Evolutionary conservation across 805 yeast genomes (phyloP).

Genomic region (Ogataea ganodermae): DNA sequence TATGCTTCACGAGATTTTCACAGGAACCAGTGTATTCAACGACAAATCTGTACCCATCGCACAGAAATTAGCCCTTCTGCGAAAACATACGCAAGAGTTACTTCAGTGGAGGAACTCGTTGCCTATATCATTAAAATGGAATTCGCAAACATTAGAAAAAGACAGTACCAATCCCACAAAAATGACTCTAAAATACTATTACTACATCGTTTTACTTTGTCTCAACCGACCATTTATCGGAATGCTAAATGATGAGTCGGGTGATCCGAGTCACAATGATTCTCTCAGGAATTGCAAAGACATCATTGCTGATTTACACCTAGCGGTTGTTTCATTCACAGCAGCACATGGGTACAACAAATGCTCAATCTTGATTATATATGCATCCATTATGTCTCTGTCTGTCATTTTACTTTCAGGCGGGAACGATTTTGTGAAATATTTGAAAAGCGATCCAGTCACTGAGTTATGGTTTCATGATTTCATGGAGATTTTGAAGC

Average conservation of each 20-base stretch:
- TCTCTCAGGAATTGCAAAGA: conserved; percentile 35
- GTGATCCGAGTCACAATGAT: neutral
- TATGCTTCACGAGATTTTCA: conserved; percentile 46
- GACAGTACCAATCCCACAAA: conserved; percentile 53
- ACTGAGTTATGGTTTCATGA: conserved; percentile 35
- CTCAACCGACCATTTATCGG: conserved; percentile 62
- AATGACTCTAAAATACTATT: conserved; percentile 55
- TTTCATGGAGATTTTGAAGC: conserved; percentile 43
- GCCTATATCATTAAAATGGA: conserved; percentile 54
- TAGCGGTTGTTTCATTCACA: conserved; percentile 40
- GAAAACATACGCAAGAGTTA: conserved; percentile 47
- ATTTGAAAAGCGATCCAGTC: conserved; percentile 37
- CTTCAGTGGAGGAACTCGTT: conserved; percentile 50
- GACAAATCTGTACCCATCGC: conserved; percentile 3
- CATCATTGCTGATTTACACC: conserved; percentile 45
- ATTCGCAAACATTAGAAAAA: conserved; percentile 38
- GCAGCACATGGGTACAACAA: conserved; percentile 42
- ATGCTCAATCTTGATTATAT: conserved; percentile 49
- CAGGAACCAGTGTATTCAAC: conserved; percentile 8
- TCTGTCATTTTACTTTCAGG: conserved; percentile 15
- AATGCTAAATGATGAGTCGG: conserved; percentile 19
- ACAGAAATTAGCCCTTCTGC: conserved; percentile 18
- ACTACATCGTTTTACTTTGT: conserved; percentile 59
- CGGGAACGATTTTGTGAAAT: conserved; percentile 19
- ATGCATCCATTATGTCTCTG: conserved; percentile 42